These are phyloP conservation scores for Amphibolis antarctica DNA, from an alignment of 106 monocot genomes.

Conservation along the genomic window DNA sequence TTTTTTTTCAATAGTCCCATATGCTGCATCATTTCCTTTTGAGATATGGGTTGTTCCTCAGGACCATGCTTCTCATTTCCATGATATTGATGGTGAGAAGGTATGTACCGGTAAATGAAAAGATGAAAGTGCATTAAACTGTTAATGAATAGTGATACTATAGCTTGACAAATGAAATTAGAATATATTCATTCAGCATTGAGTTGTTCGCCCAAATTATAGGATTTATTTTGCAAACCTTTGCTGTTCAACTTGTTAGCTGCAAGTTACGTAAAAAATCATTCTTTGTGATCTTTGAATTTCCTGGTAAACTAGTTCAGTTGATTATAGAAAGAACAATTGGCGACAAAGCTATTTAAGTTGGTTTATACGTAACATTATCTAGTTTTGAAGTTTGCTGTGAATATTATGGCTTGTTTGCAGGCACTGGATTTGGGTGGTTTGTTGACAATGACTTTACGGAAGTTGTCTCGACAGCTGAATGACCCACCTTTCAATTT, in stretches of 20 bases:
- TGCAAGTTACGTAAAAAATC: not conserved
- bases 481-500: constrained; percentile 89
- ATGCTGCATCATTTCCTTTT: constrained; percentile 83
- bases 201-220: too few relatives aligned
- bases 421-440: constrained; percentile 81
- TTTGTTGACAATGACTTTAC: constrained; percentile 53
- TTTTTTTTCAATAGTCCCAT: constrained; percentile 73
- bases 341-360: not conserved
- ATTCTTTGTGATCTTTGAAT: not conserved
- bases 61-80: constrained; percentile 62
- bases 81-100: constrained; percentile 65
- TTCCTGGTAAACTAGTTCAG: not conserved
- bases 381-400: not conserved
- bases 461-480: constrained; percentile 58
- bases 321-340: not conserved
- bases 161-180: too few relatives aligned
- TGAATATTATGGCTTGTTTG: not conserved
- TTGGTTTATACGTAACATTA: not conserved
- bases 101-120: constrained; percentile 17
- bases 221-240: not conserved
- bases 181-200: too few relatives aligned
- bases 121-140: too few relatives aligned
- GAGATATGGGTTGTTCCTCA: constrained; percentile 82
- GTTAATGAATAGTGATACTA: too few relatives aligned
- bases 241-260: not conserved